Percentiles rank a stretch among this genome's conserved stretches.
These are phyloP conservation scores for Entomortierella parvispora DNA, from an alignment of 192 early-diverging fungal genomes.

Conservation along the genomic window DNA sequence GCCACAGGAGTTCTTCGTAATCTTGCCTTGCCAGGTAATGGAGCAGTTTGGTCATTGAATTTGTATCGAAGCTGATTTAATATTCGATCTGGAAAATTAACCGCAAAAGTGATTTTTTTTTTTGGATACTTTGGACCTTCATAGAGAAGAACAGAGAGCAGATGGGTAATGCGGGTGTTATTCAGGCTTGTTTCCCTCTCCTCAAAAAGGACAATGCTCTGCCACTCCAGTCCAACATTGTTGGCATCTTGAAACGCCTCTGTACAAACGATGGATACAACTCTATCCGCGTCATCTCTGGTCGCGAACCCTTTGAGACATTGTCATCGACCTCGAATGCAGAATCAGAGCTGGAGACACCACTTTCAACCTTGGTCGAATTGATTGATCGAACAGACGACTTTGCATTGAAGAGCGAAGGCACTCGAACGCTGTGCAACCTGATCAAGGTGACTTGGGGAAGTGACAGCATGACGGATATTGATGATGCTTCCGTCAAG, in stretches of 20 bases:
- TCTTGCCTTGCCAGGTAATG: slow-evolving; percentile 68
- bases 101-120: background rate
- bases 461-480: slow-evolving; percentile 42
- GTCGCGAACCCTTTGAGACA: slow-evolving; percentile 48
- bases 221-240: slow-evolving; percentile 60
- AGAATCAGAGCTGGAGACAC: slow-evolving; percentile 33
- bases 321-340: slow-evolving; percentile 20
- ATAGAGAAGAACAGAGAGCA: slow-evolving; percentile 56
- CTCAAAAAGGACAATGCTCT: slow-evolving; percentile 64
- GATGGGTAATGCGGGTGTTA: slow-evolving; percentile 61
- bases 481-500: slow-evolving; percentile 31
- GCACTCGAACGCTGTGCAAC: slow-evolving; percentile 61
- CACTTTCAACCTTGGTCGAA: slow-evolving; percentile 43
- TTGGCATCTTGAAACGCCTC: slow-evolving; percentile 66
- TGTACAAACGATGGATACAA: slow-evolving; percentile 52
- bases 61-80: background rate
- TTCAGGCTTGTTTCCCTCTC: slow-evolving; percentile 53
- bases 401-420: slow-evolving; percentile 62
- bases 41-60: background rate
- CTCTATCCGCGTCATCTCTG: slow-evolving; percentile 33
- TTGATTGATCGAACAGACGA: slow-evolving; percentile 62
- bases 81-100: background rate
- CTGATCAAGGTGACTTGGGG: slow-evolving; percentile 62
- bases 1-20: slow-evolving; percentile 75
- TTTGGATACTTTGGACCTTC: background rate